phyloP scores from a whole-genome alignment of 805 yeast species.

The Metschnikowia colocasiae region DNA sequence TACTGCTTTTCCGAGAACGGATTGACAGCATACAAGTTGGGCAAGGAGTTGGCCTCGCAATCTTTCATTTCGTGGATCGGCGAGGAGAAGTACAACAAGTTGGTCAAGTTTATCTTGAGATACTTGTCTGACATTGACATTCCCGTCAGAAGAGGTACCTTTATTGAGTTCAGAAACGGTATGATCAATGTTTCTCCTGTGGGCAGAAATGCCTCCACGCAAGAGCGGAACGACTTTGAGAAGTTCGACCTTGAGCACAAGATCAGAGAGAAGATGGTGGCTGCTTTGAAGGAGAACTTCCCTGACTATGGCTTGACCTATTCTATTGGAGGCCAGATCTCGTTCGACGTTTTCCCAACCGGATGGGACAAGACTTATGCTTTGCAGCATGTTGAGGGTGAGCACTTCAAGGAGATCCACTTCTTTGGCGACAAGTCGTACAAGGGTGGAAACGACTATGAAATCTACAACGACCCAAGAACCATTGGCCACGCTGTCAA shows the following conservation, averaged over 20 bases:
- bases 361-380: slow-evolving; percentile 99
- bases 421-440: slow-evolving; percentile 98
- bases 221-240: slow-evolving; percentile 92
- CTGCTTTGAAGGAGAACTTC: slow-evolving; percentile 79
- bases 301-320: slow-evolving; percentile 82
- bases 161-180: slow-evolving; percentile 98
- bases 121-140: slow-evolving; percentile 83
- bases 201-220: slow-evolving; percentile 95
- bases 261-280: slow-evolving; percentile 80
- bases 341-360: slow-evolving; percentile 99
- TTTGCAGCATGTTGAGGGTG: slow-evolving; percentile 83
- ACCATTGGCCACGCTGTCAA: slow-evolving; percentile 94
- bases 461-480: slow-evolving; percentile 88
- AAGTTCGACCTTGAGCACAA: slow-evolving; percentile 74
- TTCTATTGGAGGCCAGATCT: slow-evolving; percentile 99
- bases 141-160: slow-evolving; percentile 98
- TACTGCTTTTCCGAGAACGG: slow-evolving; percentile 98
- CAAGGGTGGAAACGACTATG: slow-evolving; percentile 98
- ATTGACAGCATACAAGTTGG: slow-evolving; percentile 91
- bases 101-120: slow-evolving; percentile 78
- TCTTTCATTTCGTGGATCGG: slow-evolving; percentile 96
- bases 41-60: slow-evolving; percentile 85
- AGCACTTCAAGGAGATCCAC: slow-evolving; percentile 84
- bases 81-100: slow-evolving; percentile 86
- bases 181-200: slow-evolving; percentile 98